Percentiles rank a stretch among this genome's conserved stretches.
These are phyloP conservation scores for Achaetomiella virescens DNA, from an alignment of 495 filamentous ascomycete genomes.

Conservation along the genomic window DNA sequence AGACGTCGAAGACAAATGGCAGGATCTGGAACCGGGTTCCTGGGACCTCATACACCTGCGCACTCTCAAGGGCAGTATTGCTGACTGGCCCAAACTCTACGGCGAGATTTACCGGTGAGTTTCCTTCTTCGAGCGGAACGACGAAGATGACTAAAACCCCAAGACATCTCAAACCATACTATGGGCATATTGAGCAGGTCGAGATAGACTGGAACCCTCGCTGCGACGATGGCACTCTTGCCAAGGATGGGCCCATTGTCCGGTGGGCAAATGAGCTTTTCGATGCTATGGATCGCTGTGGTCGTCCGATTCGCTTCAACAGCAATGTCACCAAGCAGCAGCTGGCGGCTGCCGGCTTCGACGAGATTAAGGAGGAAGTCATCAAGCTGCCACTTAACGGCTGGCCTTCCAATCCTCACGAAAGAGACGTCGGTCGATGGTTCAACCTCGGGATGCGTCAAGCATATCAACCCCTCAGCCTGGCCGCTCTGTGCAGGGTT, in stretches of 20 bases:
- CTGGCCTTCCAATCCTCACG: constrained; percentile 65
- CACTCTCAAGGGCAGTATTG: constrained; percentile 73
- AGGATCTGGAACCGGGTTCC: constrained; percentile 58
- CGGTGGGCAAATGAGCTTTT: constrained; percentile 67
- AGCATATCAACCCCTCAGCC: constrained; percentile 64
- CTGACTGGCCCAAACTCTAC: constrained; percentile 72
- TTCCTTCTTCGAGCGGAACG: background rate
- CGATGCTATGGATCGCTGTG: constrained; percentile 59
- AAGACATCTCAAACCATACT: constrained; percentile 72
- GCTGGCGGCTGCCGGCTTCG: constrained; percentile 70
- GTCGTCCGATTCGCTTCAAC: constrained; percentile 61
- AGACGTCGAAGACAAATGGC: constrained; percentile 81
- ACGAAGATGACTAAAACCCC: constrained; percentile 10
- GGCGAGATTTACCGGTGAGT: constrained; percentile 58
- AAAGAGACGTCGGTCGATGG: constrained; percentile 72
- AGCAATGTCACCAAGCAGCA: constrained; percentile 54
- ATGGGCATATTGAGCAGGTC: constrained; percentile 80
- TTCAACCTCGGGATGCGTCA: constrained; percentile 72
- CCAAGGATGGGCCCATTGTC: constrained; percentile 42
- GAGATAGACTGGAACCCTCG: constrained; percentile 83
- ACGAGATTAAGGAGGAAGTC: constrained; percentile 69
- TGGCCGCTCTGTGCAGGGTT: constrained; percentile 68
- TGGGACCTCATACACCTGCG: constrained; percentile 87
- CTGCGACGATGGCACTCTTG: constrained; percentile 59
- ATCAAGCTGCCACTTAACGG: constrained; percentile 70